Evolutionary conservation across 2,329 filamentous ascomycete species (phyloP).

Genomic region (Tolypocladium guangdongense): DNA sequence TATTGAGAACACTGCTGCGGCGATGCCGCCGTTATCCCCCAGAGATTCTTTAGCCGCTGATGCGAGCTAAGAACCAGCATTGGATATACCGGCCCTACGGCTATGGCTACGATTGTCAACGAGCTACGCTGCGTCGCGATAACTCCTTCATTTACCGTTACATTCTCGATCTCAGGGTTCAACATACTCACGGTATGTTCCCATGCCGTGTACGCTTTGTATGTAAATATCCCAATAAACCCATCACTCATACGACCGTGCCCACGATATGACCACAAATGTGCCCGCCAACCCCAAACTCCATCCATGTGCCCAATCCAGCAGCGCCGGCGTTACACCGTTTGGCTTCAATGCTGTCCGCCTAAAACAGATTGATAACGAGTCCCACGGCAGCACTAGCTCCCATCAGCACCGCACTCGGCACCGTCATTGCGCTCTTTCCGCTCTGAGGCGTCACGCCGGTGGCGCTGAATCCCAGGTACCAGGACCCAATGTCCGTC

Average conservation of each 20-base stretch:
- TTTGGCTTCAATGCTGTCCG: background rate
- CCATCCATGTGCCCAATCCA: background rate
- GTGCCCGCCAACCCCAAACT: background rate
- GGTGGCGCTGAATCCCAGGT: slow-evolving; percentile 48
- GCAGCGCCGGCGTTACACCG: background rate
- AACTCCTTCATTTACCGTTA: too few species aligned
- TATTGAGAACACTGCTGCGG: too few species aligned
- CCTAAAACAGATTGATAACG: slow-evolving; percentile 2
- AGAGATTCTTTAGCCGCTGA: too few species aligned
- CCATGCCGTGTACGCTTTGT: background rate
- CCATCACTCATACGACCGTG: background rate
- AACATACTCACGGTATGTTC: background rate
- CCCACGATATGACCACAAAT: background rate
- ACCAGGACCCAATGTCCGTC: slow-evolving; percentile 69
- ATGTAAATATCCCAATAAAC: background rate
- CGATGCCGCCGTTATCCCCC: too few species aligned
- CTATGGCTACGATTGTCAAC: too few species aligned
- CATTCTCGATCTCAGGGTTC: too few species aligned
- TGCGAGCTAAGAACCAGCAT: too few species aligned
- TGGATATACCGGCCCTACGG: too few species aligned
- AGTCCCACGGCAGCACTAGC: slow-evolving; percentile 2
- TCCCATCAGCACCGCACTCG: background rate
- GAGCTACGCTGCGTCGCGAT: too few species aligned
- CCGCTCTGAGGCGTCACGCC: slow-evolving; percentile 27
- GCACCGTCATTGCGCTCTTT: slow-evolving; percentile 1